phyloP scores from a whole-genome alignment of 1,139 yeast genomes.

The Pichia sp. region DNA sequence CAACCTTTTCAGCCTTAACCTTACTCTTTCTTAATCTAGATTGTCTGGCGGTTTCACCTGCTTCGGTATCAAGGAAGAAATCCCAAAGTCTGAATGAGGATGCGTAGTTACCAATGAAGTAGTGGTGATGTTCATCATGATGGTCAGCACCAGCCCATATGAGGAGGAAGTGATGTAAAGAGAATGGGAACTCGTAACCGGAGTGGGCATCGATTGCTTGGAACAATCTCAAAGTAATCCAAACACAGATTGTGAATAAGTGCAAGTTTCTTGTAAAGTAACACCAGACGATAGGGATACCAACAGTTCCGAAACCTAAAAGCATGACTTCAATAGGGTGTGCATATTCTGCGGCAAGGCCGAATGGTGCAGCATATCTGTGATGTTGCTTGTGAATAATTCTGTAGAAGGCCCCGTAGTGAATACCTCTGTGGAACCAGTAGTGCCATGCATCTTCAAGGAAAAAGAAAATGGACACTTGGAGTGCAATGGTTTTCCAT shows the following conservation, averaged over 20 bases:
- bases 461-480: constrained; percentile 68
- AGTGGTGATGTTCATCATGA: constrained; percentile 94
- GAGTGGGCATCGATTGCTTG: constrained; percentile 97
- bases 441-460: constrained; percentile 95
- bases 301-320: constrained; percentile 90
- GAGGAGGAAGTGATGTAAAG: constrained; percentile 82
- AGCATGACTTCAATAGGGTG: constrained; percentile 91
- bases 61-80: constrained; percentile 71
- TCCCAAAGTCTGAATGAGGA: constrained; percentile 96
- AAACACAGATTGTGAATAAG: constrained; percentile 71
- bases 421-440: constrained; percentile 86
- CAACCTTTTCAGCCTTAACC: constrained; percentile 38
- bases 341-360: constrained; percentile 93
- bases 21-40: constrained; percentile 55
- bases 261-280: constrained; percentile 65
- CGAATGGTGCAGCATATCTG: constrained; percentile 95
- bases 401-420: constrained; percentile 79
- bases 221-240: constrained; percentile 84
- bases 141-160: constrained; percentile 99
- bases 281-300: constrained; percentile 73
- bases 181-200: constrained; percentile 96
- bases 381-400: constrained; percentile 95
- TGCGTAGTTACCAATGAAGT: constrained; percentile 88
- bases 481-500: constrained; percentile 47
- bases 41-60: constrained; percentile 60